Conservation (phyloP, 2,329 filamentous ascomycete genomes). For the Thyridium curvatum region DNA sequence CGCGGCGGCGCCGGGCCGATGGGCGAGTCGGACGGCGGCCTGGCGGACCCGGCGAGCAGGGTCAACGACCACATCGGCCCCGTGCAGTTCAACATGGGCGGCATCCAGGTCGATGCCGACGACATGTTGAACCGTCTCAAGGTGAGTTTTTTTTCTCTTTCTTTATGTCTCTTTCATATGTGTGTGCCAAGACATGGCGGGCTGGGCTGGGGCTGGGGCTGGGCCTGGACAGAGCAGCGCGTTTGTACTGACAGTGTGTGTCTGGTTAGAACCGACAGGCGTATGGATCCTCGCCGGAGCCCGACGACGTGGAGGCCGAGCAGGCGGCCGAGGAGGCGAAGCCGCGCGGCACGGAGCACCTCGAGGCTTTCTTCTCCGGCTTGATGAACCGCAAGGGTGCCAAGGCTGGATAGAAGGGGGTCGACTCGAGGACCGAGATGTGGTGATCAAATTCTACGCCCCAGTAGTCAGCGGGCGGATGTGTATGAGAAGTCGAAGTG, state of each 20-base stretch:
- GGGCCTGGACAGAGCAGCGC: neutral
- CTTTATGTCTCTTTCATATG: too few species aligned
- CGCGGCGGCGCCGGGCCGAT: too few species aligned
- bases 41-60: conserved; percentile 27
- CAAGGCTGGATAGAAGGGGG: conserved; percentile 10
- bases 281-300: conserved; percentile 39
- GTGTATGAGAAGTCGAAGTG: conserved; percentile 1
- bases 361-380: conserved; percentile 54
- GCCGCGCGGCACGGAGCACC: conserved; percentile 46
- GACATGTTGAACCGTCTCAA: conserved; percentile 85
- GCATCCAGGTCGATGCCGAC: conserved; percentile 91
- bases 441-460: too few species aligned
- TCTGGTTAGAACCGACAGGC: conserved; percentile 48
- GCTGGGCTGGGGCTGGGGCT: too few species aligned
- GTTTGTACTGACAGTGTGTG: neutral
- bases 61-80: conserved; percentile 82
- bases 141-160: conserved; percentile 42
- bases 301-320: conserved; percentile 26
- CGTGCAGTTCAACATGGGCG: conserved; percentile 97
- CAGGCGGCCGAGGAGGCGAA: conserved; percentile 29
- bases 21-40: conserved; percentile 10
- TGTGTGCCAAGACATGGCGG: too few species aligned
- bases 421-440: too few species aligned
- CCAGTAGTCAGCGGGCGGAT: too few species aligned
- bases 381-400: conserved; percentile 47